Conservation (phyloP, 1,284 basidiomycete species). For the Trichosporon sp. region DNA sequence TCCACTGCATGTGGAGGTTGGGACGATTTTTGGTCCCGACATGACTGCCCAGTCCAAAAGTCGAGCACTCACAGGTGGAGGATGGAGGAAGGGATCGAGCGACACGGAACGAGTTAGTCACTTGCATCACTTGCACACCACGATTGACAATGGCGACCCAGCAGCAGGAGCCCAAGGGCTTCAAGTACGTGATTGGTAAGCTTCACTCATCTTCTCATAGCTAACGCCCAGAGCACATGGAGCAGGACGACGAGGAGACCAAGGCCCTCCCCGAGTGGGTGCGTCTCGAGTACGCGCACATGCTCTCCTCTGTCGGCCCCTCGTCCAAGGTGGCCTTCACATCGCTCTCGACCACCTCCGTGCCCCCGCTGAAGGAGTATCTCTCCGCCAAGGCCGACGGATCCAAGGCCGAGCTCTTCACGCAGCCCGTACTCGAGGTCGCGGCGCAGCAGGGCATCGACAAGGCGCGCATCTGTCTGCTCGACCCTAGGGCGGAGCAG, state of each 20-base stretch:
- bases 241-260: constrained; percentile 78
- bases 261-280: constrained; percentile 80
- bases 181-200: constrained; percentile 55
- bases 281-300: constrained; percentile 73
- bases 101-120: not conserved
- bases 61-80: not conserved
- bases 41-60: not conserved
- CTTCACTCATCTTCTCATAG: not conserved
- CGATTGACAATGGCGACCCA: constrained; percentile 10
- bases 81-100: too few relatives aligned
- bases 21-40: constrained; percentile 24
- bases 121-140: too few relatives aligned
- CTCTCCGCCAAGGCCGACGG: constrained; percentile 48
- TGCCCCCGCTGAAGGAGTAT: constrained; percentile 62
- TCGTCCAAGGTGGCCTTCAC: constrained; percentile 75
- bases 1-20: not conserved
- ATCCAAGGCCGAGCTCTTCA: constrained; percentile 64
- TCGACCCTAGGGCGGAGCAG: constrained; percentile 79
- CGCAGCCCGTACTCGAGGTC: constrained; percentile 67
- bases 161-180: constrained; percentile 33
- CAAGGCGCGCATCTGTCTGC: constrained; percentile 72
- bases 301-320: constrained; percentile 73
- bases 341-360: constrained; percentile 72
- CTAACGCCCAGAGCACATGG: constrained; percentile 78
- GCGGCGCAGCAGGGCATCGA: constrained; percentile 57